Evolutionary conservation across 768 basidiomycete genomes (phyloP).

Genomic region (Coprinopsis marcescibilis): DNA sequence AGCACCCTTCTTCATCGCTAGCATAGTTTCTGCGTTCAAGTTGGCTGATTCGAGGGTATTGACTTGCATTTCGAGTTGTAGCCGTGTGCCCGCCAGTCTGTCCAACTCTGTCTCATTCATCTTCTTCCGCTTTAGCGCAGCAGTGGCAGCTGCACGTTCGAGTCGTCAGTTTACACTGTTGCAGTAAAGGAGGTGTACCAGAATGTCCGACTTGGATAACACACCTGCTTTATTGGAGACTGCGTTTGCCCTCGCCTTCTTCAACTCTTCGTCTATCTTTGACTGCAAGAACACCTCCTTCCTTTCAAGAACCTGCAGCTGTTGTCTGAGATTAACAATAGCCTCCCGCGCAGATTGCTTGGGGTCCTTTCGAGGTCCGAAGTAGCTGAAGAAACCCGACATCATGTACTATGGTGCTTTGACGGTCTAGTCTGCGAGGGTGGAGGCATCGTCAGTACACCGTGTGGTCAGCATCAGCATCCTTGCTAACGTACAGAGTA

Average conservation of each 20-base stretch:
- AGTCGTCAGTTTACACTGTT: neutral
- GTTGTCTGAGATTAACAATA: conserved; percentile 88
- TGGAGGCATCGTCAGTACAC: neutral
- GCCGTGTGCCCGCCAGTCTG: conserved; percentile 71
- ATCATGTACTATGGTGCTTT: conserved; percentile 46
- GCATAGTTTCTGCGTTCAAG: conserved; percentile 96
- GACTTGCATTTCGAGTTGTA: conserved; percentile 95
- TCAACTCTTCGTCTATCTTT: conserved; percentile 92
- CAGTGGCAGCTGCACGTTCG: conserved; percentile 64
- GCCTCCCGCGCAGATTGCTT: conserved; percentile 87
- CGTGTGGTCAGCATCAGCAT: too few species aligned
- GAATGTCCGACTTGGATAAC: conserved; percentile 24
- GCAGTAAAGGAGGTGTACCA: neutral
- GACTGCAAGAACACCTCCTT: conserved; percentile 95
- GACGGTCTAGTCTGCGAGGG: conserved; percentile 6
- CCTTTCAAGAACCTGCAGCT: conserved; percentile 97
- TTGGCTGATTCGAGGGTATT: conserved; percentile 97
- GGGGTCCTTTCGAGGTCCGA: conserved; percentile 76
- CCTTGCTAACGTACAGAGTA: too few species aligned
- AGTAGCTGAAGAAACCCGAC: conserved; percentile 81
- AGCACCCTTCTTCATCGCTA: conserved; percentile 93
- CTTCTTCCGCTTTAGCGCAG: conserved; percentile 92
- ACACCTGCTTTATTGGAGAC: conserved; percentile 89
- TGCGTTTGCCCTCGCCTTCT: conserved; percentile 89
- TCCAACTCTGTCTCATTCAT: conserved; percentile 82